Evolutionary conservation across 2,329 filamentous ascomycete species (phyloP).

Genomic region (Alternaria sp.): DNA sequence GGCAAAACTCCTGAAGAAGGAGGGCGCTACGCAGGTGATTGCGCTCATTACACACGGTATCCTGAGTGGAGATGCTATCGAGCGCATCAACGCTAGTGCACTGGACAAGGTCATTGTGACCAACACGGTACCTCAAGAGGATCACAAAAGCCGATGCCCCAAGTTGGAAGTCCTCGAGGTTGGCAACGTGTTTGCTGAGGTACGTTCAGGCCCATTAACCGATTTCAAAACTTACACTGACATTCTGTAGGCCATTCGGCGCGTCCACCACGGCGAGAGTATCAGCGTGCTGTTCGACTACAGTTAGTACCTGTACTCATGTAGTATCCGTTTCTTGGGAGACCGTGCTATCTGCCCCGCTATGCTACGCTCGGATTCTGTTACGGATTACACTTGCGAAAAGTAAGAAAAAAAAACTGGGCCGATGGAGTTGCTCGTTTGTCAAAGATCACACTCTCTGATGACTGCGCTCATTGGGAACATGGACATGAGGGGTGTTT

Average conservation of each 20-base stretch:
- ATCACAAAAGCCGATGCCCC: slow-evolving; percentile 76
- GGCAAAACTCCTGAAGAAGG: slow-evolving; percentile 94
- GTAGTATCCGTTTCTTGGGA: background rate
- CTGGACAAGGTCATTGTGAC: slow-evolving; percentile 95
- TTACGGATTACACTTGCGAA: background rate
- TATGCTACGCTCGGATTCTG: background rate
- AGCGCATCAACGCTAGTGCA: slow-evolving; percentile 89
- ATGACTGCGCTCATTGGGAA: background rate
- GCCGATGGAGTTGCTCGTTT: background rate
- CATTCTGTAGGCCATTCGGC: slow-evolving; percentile 72
- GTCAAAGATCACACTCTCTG: background rate
- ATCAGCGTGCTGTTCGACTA: slow-evolving; percentile 95
- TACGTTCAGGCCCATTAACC: too few species aligned
- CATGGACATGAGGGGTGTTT: background rate
- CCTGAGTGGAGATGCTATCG: slow-evolving; percentile 91
- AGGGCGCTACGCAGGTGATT: slow-evolving; percentile 86
- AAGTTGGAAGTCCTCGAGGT: slow-evolving; percentile 94
- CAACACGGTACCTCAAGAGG: slow-evolving; percentile 89
- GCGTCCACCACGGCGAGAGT: slow-evolving; percentile 96
- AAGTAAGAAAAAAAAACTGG: background rate
- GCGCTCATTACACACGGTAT: slow-evolving; percentile 95
- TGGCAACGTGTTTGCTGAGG: slow-evolving; percentile 87
- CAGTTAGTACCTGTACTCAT: slow-evolving; percentile 58
- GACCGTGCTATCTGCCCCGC: background rate
- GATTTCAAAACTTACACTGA: too few species aligned